These are phyloP conservation scores for Pyrenochaeta sp. DNA, from an alignment of 2,329 filamentous ascomycete species.

Conservation along the genomic window DNA sequence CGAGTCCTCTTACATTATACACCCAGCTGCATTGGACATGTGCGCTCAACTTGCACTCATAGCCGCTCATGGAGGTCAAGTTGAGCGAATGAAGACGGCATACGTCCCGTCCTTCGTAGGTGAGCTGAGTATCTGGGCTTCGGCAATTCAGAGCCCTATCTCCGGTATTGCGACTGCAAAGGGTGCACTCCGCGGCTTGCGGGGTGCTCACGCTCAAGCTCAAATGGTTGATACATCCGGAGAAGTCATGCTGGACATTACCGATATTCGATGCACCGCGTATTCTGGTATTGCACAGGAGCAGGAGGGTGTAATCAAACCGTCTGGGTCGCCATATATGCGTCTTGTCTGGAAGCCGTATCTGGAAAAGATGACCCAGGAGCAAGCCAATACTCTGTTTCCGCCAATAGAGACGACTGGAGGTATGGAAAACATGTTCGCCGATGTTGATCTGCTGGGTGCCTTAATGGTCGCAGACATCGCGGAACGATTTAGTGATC, in stretches of 20 bases:
- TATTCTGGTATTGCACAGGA: neutral
- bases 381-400: slow-evolving; percentile 10
- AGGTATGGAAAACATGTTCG: neutral
- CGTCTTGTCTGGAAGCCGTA: slow-evolving; percentile 33
- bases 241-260: slow-evolving; percentile 14
- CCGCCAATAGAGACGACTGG: neutral
- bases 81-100: slow-evolving; percentile 10
- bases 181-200: slow-evolving; percentile 12
- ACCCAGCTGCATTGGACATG: slow-evolving; percentile 44
- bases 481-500: neutral
- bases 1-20: slow-evolving; percentile 42
- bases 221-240: slow-evolving; percentile 10
- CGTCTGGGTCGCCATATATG: slow-evolving; percentile 11
- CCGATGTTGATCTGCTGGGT: slow-evolving; percentile 3
- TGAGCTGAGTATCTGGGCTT: slow-evolving; percentile 12
- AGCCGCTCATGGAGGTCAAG: slow-evolving; percentile 19
- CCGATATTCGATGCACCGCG: slow-evolving; percentile 7
- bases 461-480: slow-evolving; percentile 5
- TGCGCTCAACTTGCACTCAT: slow-evolving; percentile 34
- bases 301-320: neutral
- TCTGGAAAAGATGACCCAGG: slow-evolving; percentile 10
- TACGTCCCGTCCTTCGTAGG: slow-evolving; percentile 10
- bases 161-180: slow-evolving; percentile 13
- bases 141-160: neutral
- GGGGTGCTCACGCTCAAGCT: slow-evolving; percentile 9